phyloP scores from a whole-genome alignment of 2,329 filamentous ascomycete genomes.

The Colletotrichum zoysiae region DNA sequence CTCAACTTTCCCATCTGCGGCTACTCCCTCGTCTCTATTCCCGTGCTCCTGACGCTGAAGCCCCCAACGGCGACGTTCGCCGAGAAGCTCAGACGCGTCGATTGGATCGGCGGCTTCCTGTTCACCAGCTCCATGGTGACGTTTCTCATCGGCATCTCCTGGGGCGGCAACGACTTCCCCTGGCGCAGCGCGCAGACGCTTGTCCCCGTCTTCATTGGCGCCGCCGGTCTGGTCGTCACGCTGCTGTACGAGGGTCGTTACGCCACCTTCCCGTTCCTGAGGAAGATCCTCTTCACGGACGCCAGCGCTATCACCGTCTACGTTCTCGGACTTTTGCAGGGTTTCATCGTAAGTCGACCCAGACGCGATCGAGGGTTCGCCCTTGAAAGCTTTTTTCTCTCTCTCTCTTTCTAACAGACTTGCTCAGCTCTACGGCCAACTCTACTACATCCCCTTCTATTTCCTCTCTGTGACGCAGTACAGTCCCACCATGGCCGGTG shows the following conservation, averaged over 20 bases:
- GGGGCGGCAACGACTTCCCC: constrained; percentile 57
- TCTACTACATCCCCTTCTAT: constrained; percentile 55
- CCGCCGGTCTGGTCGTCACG: constrained; percentile 54
- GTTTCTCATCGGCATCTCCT: constrained; percentile 62
- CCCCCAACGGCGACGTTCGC: constrained; percentile 49
- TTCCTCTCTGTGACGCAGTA: constrained; percentile 52
- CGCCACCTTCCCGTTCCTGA: constrained; percentile 51
- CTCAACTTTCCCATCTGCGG: constrained; percentile 60
- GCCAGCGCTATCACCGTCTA: constrained; percentile 49
- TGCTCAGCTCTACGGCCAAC: constrained; percentile 47
- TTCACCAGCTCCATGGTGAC: constrained; percentile 58
- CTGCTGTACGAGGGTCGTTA: constrained; percentile 52
- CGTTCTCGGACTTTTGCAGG: constrained; percentile 50
- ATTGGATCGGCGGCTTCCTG: constrained; percentile 60
- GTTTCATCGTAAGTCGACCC: constrained; percentile 48
- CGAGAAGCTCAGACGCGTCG: constrained; percentile 55
- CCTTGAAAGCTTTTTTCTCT: background rate
- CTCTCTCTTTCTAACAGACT: background rate
- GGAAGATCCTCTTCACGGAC: constrained; percentile 48
- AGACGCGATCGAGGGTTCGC: background rate
- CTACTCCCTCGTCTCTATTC: constrained; percentile 54
- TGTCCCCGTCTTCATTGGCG: constrained; percentile 58
- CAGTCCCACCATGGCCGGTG: constrained; percentile 50
- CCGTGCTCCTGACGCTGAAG: constrained; percentile 57
- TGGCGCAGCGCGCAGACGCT: constrained; percentile 58